Evolutionary conservation across 2,329 filamentous ascomycete genomes (phyloP), one percentile per base, ranked within the genome.

Genomic region (Erysiphe pulchra): DNA sequence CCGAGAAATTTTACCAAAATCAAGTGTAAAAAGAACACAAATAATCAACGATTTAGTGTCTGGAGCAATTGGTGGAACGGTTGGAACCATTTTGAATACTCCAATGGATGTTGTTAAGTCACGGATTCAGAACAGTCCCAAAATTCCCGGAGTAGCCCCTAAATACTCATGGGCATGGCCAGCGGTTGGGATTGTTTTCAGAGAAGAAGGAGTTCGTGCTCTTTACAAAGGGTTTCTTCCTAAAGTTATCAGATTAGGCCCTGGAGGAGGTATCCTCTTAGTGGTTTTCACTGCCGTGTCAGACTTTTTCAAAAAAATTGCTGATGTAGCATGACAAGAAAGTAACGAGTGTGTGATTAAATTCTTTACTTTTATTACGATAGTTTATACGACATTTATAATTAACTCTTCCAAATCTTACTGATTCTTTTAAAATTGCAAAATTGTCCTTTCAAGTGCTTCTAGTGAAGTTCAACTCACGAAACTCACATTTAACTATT

Each of bases 91-190:
- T 37, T 60, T 95, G 51, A 98, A 98, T 69, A 95, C 87, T 2
- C 85, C 86, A 47, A 77, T 93, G 75, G 86, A 95, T 58, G 87
- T 95, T 17, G 86, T 95, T 65, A 98, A 98, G 73, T 92, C 82
- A 53, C 79, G 90, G 51, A 98, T 98, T 54, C 90, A 98, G 65
- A 98, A 98, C 66, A 84, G 75, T 47, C 70, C 81, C 53, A 87
- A 81, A 68, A 66, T 92, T 36, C 61, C 80, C n/a, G 90, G 90
- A 5, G 68, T 73, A 46, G 65, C 75, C 18, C 82, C 82, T 59
- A 98, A 98, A 71, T 98, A 98, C 69, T 94, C 95, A 73, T 98
- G 90, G 90, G 90, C 90, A 31, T 93, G 78, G 73, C 82, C 84
- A 42, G 77, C 84, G 18, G 68, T 94, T 44, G 77, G 72, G 47